Conservation (phyloP, 2,329 filamentous ascomycete genomes). For the Claviceps pusilla region DNA sequence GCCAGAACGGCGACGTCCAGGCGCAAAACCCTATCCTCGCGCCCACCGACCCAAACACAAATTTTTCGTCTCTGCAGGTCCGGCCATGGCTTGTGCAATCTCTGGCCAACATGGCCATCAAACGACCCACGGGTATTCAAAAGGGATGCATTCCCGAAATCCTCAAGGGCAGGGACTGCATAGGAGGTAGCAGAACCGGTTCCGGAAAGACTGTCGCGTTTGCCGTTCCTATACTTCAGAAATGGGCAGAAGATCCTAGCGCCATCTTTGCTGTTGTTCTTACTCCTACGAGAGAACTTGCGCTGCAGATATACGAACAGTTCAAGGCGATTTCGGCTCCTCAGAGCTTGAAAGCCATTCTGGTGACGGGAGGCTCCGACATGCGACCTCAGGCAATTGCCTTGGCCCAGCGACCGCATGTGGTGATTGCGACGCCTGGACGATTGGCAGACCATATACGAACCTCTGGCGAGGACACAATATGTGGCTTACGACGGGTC, state of each 20-base stretch:
- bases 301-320: constrained; percentile 91
- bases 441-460: constrained; percentile 86
- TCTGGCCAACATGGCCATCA: constrained; percentile 63
- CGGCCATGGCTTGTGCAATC: constrained; percentile 80
- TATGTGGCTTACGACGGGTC: constrained; percentile 63
- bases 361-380: constrained; percentile 86
- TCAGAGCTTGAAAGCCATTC: constrained; percentile 69
- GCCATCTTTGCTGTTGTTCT: constrained; percentile 82
- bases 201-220: constrained; percentile 97
- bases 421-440: constrained; percentile 89
- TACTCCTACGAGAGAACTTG: constrained; percentile 82
- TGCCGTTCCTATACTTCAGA: constrained; percentile 82
- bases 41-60: constrained; percentile 41
- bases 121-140: constrained; percentile 80
- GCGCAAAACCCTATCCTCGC: constrained; percentile 27
- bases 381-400: constrained; percentile 84
- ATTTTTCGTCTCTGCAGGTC: constrained; percentile 59
- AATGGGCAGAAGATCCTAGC: constrained; percentile 81
- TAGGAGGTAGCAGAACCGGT: constrained; percentile 85
- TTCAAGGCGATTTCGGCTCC: constrained; percentile 83
- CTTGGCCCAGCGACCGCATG: constrained; percentile 65
- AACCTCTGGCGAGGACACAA: constrained; percentile 80
- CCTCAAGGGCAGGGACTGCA: constrained; percentile 78
- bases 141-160: constrained; percentile 87
- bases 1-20: constrained; percentile 7